These are phyloP conservation scores for Aspergillus quadrilineatus DNA, from an alignment of 2,329 filamentous ascomycete genomes.

Conservation along the genomic window DNA sequence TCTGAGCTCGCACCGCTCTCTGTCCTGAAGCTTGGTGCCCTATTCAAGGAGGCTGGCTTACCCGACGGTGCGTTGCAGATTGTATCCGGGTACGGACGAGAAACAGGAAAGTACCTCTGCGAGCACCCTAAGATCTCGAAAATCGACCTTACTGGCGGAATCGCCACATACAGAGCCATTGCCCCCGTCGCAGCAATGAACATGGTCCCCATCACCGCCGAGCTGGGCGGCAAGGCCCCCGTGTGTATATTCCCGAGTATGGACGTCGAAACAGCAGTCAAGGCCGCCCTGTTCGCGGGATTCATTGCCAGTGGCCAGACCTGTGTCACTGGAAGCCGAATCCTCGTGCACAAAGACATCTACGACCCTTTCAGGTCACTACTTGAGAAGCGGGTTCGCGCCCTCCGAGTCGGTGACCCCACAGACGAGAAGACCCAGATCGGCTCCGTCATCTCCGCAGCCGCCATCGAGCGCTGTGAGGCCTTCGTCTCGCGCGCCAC, in stretches of 20 bases:
- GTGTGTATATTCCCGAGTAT: constrained; percentile 36
- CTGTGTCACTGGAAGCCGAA: constrained; percentile 56
- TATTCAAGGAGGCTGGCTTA: constrained; percentile 45
- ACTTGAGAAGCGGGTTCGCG: constrained; percentile 50
- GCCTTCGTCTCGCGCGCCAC: constrained; percentile 31
- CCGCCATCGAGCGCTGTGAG: constrained; percentile 42
- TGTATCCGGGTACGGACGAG: constrained; percentile 54
- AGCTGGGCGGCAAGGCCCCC: constrained; percentile 40
- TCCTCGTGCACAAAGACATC: constrained; percentile 52
- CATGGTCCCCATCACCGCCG: constrained; percentile 35
- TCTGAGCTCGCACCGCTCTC: constrained; percentile 47
- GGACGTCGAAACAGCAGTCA: constrained; percentile 31
- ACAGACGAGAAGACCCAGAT: constrained; percentile 60
- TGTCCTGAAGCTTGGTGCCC: constrained; percentile 38
- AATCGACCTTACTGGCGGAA: constrained; percentile 37
- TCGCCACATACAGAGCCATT: constrained; percentile 35
- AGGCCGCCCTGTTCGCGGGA: constrained; percentile 40
- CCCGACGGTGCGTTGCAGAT: constrained; percentile 46
- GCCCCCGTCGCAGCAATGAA: constrained; percentile 33
- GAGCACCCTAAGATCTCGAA: constrained; percentile 32
- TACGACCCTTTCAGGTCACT: constrained; percentile 42
- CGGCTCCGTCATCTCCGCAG: constrained; percentile 60
- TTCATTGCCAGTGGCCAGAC: constrained; percentile 58
- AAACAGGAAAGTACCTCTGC: constrained; percentile 42
- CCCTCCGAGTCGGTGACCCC: constrained; percentile 57